Conservation (phyloP, 345 rosid genomes). For the Lepidium didymum region DNA sequence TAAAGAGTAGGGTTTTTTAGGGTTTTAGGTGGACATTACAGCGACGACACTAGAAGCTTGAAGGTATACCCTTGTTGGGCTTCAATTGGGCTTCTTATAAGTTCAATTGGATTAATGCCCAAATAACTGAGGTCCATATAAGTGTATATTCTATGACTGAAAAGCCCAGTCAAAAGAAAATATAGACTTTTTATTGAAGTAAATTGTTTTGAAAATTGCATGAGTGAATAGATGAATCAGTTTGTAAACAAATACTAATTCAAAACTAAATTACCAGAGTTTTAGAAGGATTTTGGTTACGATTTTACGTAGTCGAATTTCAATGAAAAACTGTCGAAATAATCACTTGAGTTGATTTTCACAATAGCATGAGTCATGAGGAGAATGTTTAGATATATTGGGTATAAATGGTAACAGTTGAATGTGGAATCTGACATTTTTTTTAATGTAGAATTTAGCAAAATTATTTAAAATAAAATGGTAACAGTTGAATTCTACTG, state of each 20-base stretch:
- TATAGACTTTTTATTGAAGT: neutral
- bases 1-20: constrained; percentile 13
- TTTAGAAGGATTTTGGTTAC: too few relatives aligned
- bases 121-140: neutral
- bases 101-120: neutral
- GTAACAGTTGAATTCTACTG: too few relatives aligned
- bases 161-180: too few relatives aligned
- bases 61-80: neutral
- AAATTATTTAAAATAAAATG: too few relatives aligned
- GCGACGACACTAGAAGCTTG: neutral
- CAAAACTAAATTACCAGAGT: too few relatives aligned
- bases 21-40: constrained; percentile 19
- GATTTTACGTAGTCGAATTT: too few relatives aligned
- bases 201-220: neutral
- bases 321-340: too few relatives aligned
- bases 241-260: neutral
- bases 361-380: neutral
- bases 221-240: neutral
- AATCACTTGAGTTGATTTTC: neutral
- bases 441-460: too few relatives aligned
- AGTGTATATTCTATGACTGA: too few relatives aligned
- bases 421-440: too few relatives aligned
- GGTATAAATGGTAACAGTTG: too few relatives aligned
- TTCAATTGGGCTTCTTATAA: neutral
- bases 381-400: neutral